A percentile compares a stretch with the other conserved stretches of the same genome.
Evolutionary conservation across 164 flowering plant species (phyloP).

Genomic region (Tetrastigma voinierianum): DNA sequence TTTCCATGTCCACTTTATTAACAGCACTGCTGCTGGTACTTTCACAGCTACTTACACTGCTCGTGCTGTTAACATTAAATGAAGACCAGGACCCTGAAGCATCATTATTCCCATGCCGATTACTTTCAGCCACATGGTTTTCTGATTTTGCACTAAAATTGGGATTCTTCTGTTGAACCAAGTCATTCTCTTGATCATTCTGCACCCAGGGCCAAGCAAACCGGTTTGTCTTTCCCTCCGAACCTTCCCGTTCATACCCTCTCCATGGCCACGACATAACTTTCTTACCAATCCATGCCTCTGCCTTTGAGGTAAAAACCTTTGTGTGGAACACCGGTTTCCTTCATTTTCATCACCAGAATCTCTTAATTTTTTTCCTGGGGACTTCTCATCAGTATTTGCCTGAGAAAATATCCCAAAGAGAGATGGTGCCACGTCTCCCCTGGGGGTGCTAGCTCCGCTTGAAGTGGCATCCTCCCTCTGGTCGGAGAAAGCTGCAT

Average conservation of each 20-base stretch:
- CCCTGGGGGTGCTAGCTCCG: slow-evolving; percentile 93
- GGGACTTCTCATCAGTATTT: slow-evolving; percentile 41
- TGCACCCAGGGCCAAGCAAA: slow-evolving; percentile 61
- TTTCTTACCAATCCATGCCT: slow-evolving; percentile 83
- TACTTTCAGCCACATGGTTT: slow-evolving; percentile 37
- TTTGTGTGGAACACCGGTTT: slow-evolving; percentile 67
- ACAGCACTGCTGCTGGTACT: slow-evolving; percentile 80
- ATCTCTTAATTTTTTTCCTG: slow-evolving; percentile 39
- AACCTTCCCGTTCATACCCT: slow-evolving; percentile 59
- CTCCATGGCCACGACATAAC: slow-evolving; percentile 87
- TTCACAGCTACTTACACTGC: slow-evolving; percentile 89
- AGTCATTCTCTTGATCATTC: slow-evolving; percentile 55
- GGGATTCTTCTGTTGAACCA: slow-evolving; percentile 34
- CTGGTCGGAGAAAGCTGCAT: slow-evolving; percentile 55
- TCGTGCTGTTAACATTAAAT: slow-evolving; percentile 72
- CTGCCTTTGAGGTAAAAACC: slow-evolving; percentile 74
- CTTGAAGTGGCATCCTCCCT: slow-evolving; percentile 85
- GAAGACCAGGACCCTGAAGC: slow-evolving; percentile 87
- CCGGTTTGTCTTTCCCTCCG: slow-evolving; percentile 40
- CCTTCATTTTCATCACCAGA: slow-evolving; percentile 69
- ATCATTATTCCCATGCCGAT: slow-evolving; percentile 52
- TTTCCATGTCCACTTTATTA: slow-evolving; percentile 71
- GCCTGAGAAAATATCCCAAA: slow-evolving; percentile 47
- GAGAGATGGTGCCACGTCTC: slow-evolving; percentile 49
- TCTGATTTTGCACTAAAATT: slow-evolving; percentile 39